Conservation (phyloP, 108 stramenopile species). For the Parietichytrium sp. region DNA sequence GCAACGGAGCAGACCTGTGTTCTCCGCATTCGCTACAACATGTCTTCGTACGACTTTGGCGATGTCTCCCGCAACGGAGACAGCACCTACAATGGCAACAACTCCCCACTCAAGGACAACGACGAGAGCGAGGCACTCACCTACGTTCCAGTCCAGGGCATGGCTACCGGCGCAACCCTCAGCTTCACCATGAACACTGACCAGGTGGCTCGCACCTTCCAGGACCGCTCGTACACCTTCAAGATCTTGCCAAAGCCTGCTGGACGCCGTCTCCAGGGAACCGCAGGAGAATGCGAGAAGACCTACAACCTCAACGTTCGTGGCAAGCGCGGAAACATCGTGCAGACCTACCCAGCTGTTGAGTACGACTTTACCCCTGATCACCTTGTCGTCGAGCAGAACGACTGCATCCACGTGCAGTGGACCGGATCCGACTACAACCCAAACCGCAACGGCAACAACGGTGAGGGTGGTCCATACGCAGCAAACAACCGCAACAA, state of each 20-base stretch:
- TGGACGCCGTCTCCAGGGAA: too few species aligned
- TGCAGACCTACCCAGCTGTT: slow-evolving; percentile 56
- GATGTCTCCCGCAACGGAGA: slow-evolving; percentile 17
- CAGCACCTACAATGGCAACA: slow-evolving; percentile 20
- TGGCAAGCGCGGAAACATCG: slow-evolving; percentile 61
- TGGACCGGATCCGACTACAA: slow-evolving; percentile 61
- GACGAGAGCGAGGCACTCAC: slow-evolving; percentile 40
- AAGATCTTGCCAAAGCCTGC: slow-evolving; percentile 23
- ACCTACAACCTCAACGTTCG: slow-evolving; percentile 54
- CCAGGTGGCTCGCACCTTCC: slow-evolving; percentile 58
- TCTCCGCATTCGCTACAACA: slow-evolving; percentile 55
- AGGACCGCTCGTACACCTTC: slow-evolving; percentile 57
- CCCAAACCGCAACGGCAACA: slow-evolving; percentile 54
- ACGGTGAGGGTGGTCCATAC: slow-evolving; percentile 54
- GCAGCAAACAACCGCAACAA: slow-evolving; percentile 47
- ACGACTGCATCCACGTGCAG: slow-evolving; percentile 55
- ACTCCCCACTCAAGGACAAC: slow-evolving; percentile 27
- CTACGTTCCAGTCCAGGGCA: slow-evolving; percentile 47
- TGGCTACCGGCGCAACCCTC: slow-evolving; percentile 38
- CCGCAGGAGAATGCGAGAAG: background rate
- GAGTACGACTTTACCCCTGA: slow-evolving; percentile 57
- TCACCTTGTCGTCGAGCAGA: background rate
- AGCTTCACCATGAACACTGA: slow-evolving; percentile 51
- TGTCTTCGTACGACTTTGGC: slow-evolving; percentile 47
- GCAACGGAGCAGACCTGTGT: slow-evolving; percentile 36